Base-by-base conservation (phyloP, 2,329 filamentous ascomycete genomes). In the Colletotrichum sp. region DNA sequence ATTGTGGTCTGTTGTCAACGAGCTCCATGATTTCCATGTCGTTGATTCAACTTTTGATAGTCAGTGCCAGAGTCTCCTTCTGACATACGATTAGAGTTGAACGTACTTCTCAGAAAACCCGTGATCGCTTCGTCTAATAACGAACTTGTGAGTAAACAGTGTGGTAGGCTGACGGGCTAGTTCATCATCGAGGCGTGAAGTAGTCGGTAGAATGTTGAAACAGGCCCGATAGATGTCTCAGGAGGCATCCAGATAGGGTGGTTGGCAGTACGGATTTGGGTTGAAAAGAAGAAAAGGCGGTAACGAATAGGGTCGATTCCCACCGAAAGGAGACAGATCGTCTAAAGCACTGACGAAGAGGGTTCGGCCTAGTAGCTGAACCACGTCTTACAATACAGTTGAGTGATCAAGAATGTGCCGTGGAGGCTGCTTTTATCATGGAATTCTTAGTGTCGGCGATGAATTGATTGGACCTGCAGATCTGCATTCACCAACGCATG, bases 11-110 rank as follows among this genome's bases (percentile, higher is more conserved):
- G 82, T 92, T 90, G 77, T 93, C 91, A 77, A 93, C 91, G 78
- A 93, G 86, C 83, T 93, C 91, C 85, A 92, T 88, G 79, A 93
- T 88, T 84, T 93, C 92, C 92, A 93, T 92, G 72, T 82, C 81
- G 82, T 76, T 78, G 78, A 76, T 52, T 52, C 43, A 52, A 52
- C 1, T 1, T 21, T 52, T 52, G 43, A 2, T 7, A 52, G 43
- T 52, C 2, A 24, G n/a, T 21, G 2, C n/a, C 43, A 3, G 43
- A 21, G 0, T 7, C n/a, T 52, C 1, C 10, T 52, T 6, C n/a
- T 13, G 6, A 13, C n/a, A 13, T 21, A 21, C n/a, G 10, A 21
- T 5, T 52, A 52, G 4, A 52, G 43, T 52, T 52, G 2, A 52
- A 52, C n/a, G 6, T 52, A 52, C 43, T 6, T 21, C 43, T n/a